A percentile compares a stretch with the other conserved stretches of the same genome.
Evolutionary conservation across 768 basidiomycete genomes (phyloP).

Genomic region (Amanita exitialis): DNA sequence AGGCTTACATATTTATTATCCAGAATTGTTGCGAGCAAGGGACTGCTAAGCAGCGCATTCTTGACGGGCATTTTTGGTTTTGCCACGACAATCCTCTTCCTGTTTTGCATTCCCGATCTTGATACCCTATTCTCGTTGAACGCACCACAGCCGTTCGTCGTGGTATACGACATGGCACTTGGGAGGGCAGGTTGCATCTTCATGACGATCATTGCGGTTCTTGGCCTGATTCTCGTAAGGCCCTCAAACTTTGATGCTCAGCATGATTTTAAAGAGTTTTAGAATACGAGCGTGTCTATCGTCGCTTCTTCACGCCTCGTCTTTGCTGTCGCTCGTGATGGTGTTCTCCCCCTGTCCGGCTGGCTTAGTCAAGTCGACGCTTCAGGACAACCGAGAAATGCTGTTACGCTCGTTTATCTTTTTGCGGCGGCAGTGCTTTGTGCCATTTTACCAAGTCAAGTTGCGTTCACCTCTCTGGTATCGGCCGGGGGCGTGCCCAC

Average conservation of each 20-base stretch:
- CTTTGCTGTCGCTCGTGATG: slow-evolving; percentile 92
- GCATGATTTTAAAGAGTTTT: not conserved
- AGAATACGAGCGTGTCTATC: slow-evolving; percentile 84
- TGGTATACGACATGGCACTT: slow-evolving; percentile 75
- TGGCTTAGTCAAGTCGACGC: slow-evolving; percentile 76
- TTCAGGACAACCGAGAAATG: slow-evolving; percentile 70
- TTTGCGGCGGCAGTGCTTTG: slow-evolving; percentile 73
- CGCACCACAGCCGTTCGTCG: slow-evolving; percentile 89
- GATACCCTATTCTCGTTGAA: slow-evolving; percentile 63
- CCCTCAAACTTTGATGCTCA: not conserved
- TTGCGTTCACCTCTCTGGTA: slow-evolving; percentile 86
- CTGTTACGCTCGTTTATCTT: slow-evolving; percentile 78
- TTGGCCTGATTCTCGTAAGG: slow-evolving; percentile 78
- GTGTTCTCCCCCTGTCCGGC: slow-evolving; percentile 70
- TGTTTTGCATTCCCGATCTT: slow-evolving; percentile 79
- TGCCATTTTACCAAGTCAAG: slow-evolving; percentile 81
- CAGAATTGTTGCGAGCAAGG: slow-evolving; percentile 72
- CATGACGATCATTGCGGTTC: slow-evolving; percentile 76
- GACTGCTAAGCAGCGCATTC: slow-evolving; percentile 69
- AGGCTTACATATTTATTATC: slow-evolving; percentile 1
- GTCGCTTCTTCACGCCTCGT: slow-evolving; percentile 85
- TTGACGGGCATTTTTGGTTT: slow-evolving; percentile 79
- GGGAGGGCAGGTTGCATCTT: slow-evolving; percentile 74
- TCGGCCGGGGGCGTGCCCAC: slow-evolving; percentile 83
- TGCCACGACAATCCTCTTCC: slow-evolving; percentile 65